phyloP scores from a whole-genome alignment of 176 grass and related monocot species.

The Juncus inflexus region DNA sequence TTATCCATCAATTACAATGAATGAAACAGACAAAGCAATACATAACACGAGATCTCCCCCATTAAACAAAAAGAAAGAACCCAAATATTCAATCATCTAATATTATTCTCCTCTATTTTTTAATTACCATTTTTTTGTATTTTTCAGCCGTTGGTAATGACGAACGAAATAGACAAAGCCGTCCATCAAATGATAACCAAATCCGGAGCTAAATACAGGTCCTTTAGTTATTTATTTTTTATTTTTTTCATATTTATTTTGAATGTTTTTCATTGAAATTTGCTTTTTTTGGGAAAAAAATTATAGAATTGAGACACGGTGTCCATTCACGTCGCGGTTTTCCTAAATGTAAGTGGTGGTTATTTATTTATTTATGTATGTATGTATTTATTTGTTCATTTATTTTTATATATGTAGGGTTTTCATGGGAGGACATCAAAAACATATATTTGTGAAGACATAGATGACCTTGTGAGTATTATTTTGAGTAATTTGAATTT shows the following conservation, averaged over 20 bases:
- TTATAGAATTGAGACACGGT: conserved; percentile 74
- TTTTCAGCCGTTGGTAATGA: too few species aligned
- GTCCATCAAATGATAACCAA: conserved; percentile 75
- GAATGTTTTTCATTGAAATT: background rate
- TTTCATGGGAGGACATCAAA: conserved; percentile 80
- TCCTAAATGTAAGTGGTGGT: conserved; percentile 54
- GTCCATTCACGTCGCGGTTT: conserved; percentile 77
- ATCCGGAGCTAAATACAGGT: conserved; percentile 80
- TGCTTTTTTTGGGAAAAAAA: too few species aligned
- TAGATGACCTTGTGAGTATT: conserved; percentile 59
- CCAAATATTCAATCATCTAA: too few species aligned
- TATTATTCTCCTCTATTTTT: too few species aligned
- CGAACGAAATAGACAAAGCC: conserved; percentile 66
- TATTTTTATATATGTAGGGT: conserved; percentile 49
- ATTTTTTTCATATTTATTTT: conserved; percentile 6
- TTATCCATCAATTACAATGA: conserved; percentile 69
- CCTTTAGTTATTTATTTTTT: conserved; percentile 22
- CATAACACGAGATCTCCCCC: too few species aligned
- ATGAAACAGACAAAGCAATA: too few species aligned
- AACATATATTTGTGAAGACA: conserved; percentile 76
- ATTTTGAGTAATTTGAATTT: conserved; percentile 40
- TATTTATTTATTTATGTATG: background rate
- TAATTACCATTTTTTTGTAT: too few species aligned
- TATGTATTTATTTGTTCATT: background rate
- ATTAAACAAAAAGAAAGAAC: too few species aligned